These are phyloP conservation scores for Ceratobasidium sp. DNA, from an alignment of 1,284 basidiomycete genomes.

Conservation along the genomic window DNA sequence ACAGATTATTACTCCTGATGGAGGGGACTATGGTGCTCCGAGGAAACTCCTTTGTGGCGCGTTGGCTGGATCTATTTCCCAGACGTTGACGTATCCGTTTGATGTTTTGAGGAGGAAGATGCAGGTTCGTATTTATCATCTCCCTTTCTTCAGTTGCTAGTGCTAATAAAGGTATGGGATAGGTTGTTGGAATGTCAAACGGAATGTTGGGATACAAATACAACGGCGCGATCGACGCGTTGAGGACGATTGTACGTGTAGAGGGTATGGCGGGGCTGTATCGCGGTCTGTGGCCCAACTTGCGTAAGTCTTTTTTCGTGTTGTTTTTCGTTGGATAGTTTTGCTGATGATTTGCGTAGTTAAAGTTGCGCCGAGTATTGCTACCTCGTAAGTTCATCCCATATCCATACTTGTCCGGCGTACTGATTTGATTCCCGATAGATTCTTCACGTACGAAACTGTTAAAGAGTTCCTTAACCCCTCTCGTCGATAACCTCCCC, in stretches of 20 bases:
- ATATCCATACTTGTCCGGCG: not conserved
- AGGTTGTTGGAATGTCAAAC: conserved; percentile 84
- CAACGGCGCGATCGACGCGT: conserved; percentile 82
- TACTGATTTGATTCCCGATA: conserved; percentile 6
- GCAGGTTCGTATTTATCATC: conserved; percentile 65
- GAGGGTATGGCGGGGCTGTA: conserved; percentile 87
- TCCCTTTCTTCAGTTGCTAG: not conserved
- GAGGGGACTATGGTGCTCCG: conserved; percentile 66
- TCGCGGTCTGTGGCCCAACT: conserved; percentile 91
- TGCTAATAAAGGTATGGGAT: not conserved
- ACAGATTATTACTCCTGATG: conserved; percentile 76
- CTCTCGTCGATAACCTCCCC: conserved; percentile 9
- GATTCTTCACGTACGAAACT: conserved; percentile 61
- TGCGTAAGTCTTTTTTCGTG: conserved; percentile 78
- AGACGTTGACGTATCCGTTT: conserved; percentile 95
- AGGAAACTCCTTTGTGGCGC: conserved; percentile 83
- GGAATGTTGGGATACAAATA: conserved; percentile 76
- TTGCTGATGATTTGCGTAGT: conserved; percentile 63
- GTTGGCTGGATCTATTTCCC: conserved; percentile 85
- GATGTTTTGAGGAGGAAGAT: conserved; percentile 93
- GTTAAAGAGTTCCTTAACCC: conserved; percentile 56
- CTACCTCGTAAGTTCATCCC: conserved; percentile 68
- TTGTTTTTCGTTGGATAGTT: conserved; percentile 43
- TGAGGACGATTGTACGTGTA: conserved; percentile 74
- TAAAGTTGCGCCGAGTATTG: conserved; percentile 92